Conservation (phyloP, 2,329 filamentous ascomycete species). For the Talaromyces sp. region DNA sequence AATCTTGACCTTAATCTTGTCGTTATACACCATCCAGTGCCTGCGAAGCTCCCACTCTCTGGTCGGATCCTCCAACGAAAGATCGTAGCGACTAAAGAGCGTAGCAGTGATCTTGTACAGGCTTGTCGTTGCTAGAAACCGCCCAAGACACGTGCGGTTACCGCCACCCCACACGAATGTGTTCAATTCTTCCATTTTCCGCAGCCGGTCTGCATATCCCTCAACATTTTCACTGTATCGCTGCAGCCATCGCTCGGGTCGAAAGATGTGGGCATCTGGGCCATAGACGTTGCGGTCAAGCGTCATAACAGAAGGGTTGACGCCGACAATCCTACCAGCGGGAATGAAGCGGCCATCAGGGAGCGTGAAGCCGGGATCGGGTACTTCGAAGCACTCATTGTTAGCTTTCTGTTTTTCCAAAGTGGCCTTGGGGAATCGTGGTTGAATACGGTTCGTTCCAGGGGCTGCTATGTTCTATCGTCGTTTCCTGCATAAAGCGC, state of each 20-base stretch:
- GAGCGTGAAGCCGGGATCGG: slow-evolving; percentile 31
- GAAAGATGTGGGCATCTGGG: slow-evolving; percentile 48
- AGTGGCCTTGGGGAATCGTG: too few relatives aligned
- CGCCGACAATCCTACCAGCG: slow-evolving; percentile 34
- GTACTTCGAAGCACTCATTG: too few relatives aligned
- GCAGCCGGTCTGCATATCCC: slow-evolving; percentile 37
- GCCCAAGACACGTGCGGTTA: slow-evolving; percentile 58
- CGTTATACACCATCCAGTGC: too few relatives aligned
- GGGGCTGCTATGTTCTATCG: too few relatives aligned
- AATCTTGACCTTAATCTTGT: too few relatives aligned
- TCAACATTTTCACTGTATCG: slow-evolving; percentile 37
- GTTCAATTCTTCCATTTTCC: slow-evolving; percentile 42
- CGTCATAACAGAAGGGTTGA: slow-evolving; percentile 40
- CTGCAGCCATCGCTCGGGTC: slow-evolving; percentile 53
- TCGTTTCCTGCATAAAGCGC: too few relatives aligned
- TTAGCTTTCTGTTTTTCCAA: too few relatives aligned
- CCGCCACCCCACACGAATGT: slow-evolving; percentile 52
- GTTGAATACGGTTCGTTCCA: too few relatives aligned
- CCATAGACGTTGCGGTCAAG: slow-evolving; percentile 49
- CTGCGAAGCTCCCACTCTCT: slow-evolving; percentile 53
- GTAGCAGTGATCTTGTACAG: slow-evolving; percentile 62
- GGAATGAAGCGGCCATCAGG: slow-evolving; percentile 36
- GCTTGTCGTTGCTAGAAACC: slow-evolving; percentile 58
- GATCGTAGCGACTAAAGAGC: slow-evolving; percentile 53
- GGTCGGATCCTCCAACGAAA: slow-evolving; percentile 54